These are phyloP conservation scores for Kalaharituber pfeilii DNA, from an alignment of 2,329 filamentous ascomycete genomes.

Conservation along the genomic window DNA sequence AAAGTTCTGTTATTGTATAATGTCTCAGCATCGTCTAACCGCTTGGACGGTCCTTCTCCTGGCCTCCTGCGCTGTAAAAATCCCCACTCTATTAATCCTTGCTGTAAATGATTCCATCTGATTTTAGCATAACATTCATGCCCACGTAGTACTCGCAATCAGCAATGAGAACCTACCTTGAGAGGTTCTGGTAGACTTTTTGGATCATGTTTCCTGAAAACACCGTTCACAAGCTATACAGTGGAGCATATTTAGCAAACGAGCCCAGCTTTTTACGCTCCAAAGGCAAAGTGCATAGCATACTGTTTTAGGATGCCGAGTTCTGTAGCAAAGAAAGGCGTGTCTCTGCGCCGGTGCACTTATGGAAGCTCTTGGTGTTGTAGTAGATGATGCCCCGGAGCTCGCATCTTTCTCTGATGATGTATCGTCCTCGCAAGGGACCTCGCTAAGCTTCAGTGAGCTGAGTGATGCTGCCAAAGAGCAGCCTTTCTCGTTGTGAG, in stretches of 20 bases:
- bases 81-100: not conserved
- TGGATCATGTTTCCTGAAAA: not conserved
- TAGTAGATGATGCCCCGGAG: not conserved
- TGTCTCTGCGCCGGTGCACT: not conserved
- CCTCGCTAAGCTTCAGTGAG: not conserved
- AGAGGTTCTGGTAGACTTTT: not conserved
- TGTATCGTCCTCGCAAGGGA: not conserved
- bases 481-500: not conserved
- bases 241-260: not conserved
- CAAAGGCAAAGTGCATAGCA: not conserved
- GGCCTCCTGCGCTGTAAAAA: not conserved
- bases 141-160: not conserved
- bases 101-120: not conserved
- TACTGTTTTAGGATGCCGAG: not conserved
- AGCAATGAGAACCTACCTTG: not conserved
- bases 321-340: not conserved
- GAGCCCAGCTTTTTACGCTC: not conserved
- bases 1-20: not conserved
- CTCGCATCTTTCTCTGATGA: not conserved
- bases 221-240: not conserved
- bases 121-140: not conserved
- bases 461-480: not conserved
- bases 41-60: not conserved
- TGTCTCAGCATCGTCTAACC: not conserved
- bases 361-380: not conserved